These are phyloP conservation scores for Mycocalia duriaeana DNA, from an alignment of 1,284 basidiomycete genomes.

Conservation along the genomic window DNA sequence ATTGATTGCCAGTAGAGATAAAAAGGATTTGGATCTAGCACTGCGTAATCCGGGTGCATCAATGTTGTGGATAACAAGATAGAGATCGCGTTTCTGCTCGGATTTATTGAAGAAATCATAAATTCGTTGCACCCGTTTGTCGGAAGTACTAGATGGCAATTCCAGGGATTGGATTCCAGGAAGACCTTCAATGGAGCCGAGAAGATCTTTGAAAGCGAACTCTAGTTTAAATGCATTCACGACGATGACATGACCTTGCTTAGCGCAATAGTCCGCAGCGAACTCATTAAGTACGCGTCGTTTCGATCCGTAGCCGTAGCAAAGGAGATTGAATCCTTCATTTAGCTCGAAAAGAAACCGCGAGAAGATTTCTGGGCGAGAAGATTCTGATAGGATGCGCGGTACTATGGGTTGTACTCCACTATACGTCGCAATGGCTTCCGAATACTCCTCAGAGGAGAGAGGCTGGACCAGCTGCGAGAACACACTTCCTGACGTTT, in stretches of 20 bases:
- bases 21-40: constrained; percentile 53
- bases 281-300: constrained; percentile 70
- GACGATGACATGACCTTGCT: constrained; percentile 68
- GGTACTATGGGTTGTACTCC: constrained; percentile 27
- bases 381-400: constrained; percentile 26
- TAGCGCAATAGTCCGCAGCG: constrained; percentile 49
- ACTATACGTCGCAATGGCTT: constrained; percentile 38
- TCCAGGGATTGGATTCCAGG: constrained; percentile 44
- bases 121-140: constrained; percentile 62
- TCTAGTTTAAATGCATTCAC: constrained; percentile 77
- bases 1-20: constrained; percentile 67
- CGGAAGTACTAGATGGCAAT: constrained; percentile 35
- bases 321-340: constrained; percentile 80
- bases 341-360: constrained; percentile 69
- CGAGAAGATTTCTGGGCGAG: constrained; percentile 42
- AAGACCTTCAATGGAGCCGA: constrained; percentile 62
- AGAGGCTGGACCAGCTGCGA: constrained; percentile 68
- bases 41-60: constrained; percentile 70
- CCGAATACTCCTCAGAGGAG: constrained; percentile 53
- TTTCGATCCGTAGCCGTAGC: constrained; percentile 88
- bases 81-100: constrained; percentile 44
- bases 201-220: constrained; percentile 65
- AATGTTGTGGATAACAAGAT: constrained; percentile 83
- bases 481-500: constrained; percentile 75
- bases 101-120: constrained; percentile 51